A percentile compares a stretch with the other conserved stretches of the same genome.
phyloP scores from a whole-genome alignment of 441 rosid species.

The Erodium trifolium region DNA sequence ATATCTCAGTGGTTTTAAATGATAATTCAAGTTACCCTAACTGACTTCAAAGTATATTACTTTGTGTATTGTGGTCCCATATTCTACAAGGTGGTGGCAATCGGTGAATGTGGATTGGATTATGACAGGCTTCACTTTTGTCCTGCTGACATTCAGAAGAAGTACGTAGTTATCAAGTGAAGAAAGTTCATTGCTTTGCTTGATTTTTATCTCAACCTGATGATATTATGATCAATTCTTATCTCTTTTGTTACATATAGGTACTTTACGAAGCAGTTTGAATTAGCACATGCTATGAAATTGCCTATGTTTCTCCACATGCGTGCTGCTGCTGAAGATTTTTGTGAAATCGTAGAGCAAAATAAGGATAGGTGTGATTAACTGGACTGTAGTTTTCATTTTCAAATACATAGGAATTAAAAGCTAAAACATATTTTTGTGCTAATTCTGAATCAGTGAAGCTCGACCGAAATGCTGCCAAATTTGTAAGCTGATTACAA shows the following conservation, averaged over 20 bases:
- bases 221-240: not conserved
- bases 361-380: constrained; percentile 54
- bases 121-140: constrained; percentile 92
- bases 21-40: not conserved
- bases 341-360: constrained; percentile 66
- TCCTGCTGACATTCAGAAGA: constrained; percentile 65
- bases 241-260: constrained; percentile 26
- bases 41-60: not conserved
- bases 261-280: constrained; percentile 96
- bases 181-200: not conserved
- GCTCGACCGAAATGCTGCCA: not conserved
- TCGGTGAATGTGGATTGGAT: constrained; percentile 94
- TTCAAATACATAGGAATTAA: not conserved
- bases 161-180: constrained; percentile 40
- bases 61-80: constrained; percentile 7
- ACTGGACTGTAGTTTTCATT: not conserved
- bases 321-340: constrained; percentile 89
- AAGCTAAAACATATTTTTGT: constrained; percentile 1
- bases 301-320: constrained; percentile 93
- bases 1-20: constrained; percentile 10
- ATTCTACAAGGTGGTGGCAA: constrained; percentile 63
- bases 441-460: too few relatives aligned
- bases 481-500: not conserved
- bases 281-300: constrained; percentile 74
- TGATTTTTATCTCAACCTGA: not conserved